Base-by-base conservation (phyloP, 495 filamentous ascomycete species). In the Aspergillus funiculosus region DNA sequence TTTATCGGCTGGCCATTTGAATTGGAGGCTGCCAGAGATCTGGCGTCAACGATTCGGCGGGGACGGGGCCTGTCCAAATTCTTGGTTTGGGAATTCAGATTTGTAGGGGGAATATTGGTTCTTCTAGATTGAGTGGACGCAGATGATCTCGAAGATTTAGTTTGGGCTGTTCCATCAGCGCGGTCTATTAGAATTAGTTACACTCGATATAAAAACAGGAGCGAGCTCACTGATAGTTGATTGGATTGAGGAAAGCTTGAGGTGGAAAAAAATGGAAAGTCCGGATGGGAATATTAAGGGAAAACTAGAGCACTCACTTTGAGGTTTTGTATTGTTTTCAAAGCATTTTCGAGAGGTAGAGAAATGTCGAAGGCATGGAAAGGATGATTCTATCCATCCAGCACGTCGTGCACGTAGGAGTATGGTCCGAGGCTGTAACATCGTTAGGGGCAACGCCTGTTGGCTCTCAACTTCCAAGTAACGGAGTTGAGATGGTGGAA, bases 41-140 rank as follows among this genome's bases (percentile, higher is more conserved):
- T 57, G 6, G 70, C 70, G 52, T 73, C 70, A 38, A 73, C 42
- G 10, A 58, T 52, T 18, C 62, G 62, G 20, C 59, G 59, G 31
- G 62, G 59, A 19, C 60, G 63, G 28, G 46, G 39, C 36, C 46
- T 48, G 22, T 51, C 58, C 27, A 50, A 50, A 22, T 50, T 39
- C 11, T 49, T 20, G 19, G 53, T 47, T 24, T 46, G 52, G 24
- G 31, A 30, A 17, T 47, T 51, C 18, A 53, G 25, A 13, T 49
- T 52, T 28, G 53, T 42, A 20, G 63, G 53, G 7, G 61, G 56
- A 18, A 55, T 46, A 26, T 42, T 58, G 11, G 52, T 24, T 27
- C 43, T 51, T 47, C 40, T 57, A 31, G 56, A 32, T 6, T 32
- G 25, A 28, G 46, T 37, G 39, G 43, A 56, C 39, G 48, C 30